A percentile compares a stretch with the other conserved stretches of the same genome.
These are phyloP conservation scores for Trypanosoma congolense DNA, from an alignment of 208 protist genomes.

Conservation along the genomic window DNA sequence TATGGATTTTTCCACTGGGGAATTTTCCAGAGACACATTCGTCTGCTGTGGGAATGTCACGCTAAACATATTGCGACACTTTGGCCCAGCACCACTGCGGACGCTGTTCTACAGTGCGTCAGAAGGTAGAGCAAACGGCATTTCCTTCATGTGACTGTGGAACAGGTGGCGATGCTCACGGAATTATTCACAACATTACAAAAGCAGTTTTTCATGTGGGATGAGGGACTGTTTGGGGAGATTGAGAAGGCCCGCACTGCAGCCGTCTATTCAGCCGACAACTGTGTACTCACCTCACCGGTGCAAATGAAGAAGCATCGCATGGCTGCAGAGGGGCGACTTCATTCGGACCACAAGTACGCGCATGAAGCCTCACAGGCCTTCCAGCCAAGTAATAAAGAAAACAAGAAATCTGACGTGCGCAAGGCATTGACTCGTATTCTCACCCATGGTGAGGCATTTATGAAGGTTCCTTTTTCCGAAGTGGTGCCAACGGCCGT, in stretches of 20 bases:
- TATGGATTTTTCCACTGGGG: constrained; percentile 12
- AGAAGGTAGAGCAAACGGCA: constrained; percentile 46
- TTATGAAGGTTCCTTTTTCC: constrained; percentile 20
- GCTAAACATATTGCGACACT: constrained; percentile 57
- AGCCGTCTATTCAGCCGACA: constrained; percentile 58
- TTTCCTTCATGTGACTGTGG: constrained; percentile 48
- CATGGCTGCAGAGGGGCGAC: too few relatives aligned
- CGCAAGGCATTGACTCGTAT: constrained; percentile 5
- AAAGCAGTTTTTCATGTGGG: constrained; percentile 51
- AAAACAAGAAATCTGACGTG: background rate
- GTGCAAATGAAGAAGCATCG: background rate
- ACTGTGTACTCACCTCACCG: constrained; percentile 16
- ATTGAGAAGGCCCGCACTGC: constrained; percentile 47
- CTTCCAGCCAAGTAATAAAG: background rate
- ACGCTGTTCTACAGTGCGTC: constrained; percentile 65
- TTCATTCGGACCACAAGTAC: background rate
- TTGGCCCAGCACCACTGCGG: constrained; percentile 67
- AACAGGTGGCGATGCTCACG: constrained; percentile 47
- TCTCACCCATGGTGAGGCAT: background rate
- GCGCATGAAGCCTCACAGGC: background rate
- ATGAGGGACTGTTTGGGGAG: constrained; percentile 42
- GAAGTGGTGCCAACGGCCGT: constrained; percentile 39
- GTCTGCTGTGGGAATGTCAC: constrained; percentile 52
- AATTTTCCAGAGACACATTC: constrained; percentile 12
- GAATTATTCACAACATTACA: constrained; percentile 34